Conservation (phyloP, 2,329 filamentous ascomycete genomes). For the Pestalotiopsis sp. region DNA sequence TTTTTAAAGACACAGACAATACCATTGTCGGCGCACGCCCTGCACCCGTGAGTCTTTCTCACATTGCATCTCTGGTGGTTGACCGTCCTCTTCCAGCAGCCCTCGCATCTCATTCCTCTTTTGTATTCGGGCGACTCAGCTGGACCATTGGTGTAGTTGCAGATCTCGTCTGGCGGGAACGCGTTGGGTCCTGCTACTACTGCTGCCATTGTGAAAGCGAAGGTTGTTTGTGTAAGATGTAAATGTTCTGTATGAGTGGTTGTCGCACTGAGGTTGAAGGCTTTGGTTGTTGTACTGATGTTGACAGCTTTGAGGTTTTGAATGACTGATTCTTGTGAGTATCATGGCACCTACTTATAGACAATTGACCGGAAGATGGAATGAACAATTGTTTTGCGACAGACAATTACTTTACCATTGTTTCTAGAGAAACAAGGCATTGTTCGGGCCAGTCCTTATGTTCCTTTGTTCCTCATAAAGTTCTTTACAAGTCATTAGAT, state of each 20-base stretch:
- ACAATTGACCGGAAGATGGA: too few relatives aligned
- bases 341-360: too few relatives aligned
- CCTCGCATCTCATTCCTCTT: background rate
- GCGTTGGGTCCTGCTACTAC: background rate
- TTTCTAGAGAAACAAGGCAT: too few relatives aligned
- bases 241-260: background rate
- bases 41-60: background rate
- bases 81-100: background rate
- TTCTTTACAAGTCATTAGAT: too few relatives aligned
- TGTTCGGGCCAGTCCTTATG: too few relatives aligned
- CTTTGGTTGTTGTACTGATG: background rate
- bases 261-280: background rate
- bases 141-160: background rate
- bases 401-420: too few relatives aligned
- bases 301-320: background rate
- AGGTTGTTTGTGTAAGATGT: background rate
- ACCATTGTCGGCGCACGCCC: background rate
- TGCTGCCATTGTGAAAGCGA: background rate
- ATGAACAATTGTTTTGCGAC: too few relatives aligned
- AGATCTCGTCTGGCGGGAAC: background rate
- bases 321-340: background rate
- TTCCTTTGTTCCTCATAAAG: too few relatives aligned
- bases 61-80: background rate
- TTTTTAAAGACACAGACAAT: background rate
- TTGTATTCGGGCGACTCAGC: too few relatives aligned